Base-by-base conservation (phyloP, 805 yeast species). In the Candida easanensis region DNA sequence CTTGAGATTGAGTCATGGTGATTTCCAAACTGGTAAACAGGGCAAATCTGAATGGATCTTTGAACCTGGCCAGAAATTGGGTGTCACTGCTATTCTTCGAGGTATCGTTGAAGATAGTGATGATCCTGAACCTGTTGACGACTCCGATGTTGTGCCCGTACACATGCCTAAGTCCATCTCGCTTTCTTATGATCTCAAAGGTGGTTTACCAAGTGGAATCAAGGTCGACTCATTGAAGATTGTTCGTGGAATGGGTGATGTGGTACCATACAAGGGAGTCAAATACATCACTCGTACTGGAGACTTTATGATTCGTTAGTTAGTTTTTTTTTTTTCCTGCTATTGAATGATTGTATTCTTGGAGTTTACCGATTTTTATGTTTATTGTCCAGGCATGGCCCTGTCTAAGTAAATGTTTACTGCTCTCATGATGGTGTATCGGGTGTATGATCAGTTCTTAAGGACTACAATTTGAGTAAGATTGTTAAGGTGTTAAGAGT, bases 181-280 rank as follows among this genome's bases (percentile, higher is more conserved):
- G 16, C 59, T 84, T 8, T 62, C 71, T 5, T 88, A 84, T 55
- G 50, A 67, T 10, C 72, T 81, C 51, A 77, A 79, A 49, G 96
- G 96, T 0, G 69, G 75, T 7, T 70, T 87, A 2, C 86, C 93
- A 1, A 84, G 95, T 60, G 89, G 91, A 1, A 65, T 85, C 33
- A 79, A 77, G 52, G 84, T 89, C 2, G 82, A 77, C 11, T 71
- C 82, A 22, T 64, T 89, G 48, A 76, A 78, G 54, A 74, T 88
- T 15, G 53, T 70, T 7, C 71, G 77, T 50, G 89, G 91, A 0
- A 53, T 79, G 43, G 76, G 76, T 5, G 79, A 78, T 3, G 82
- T 79, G 10, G 83, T 81, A 56, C 96, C 96, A 0, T 90, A 79
- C 69, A 90, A 89, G 61, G 98, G 98, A 1, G 97, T 90, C 17